Percentiles rank a stretch among this genome's conserved stretches.
Conservation (phyloP, 2,329 filamentous ascomycete genomes). For the Mycosphaerelloides madeirae region DNA sequence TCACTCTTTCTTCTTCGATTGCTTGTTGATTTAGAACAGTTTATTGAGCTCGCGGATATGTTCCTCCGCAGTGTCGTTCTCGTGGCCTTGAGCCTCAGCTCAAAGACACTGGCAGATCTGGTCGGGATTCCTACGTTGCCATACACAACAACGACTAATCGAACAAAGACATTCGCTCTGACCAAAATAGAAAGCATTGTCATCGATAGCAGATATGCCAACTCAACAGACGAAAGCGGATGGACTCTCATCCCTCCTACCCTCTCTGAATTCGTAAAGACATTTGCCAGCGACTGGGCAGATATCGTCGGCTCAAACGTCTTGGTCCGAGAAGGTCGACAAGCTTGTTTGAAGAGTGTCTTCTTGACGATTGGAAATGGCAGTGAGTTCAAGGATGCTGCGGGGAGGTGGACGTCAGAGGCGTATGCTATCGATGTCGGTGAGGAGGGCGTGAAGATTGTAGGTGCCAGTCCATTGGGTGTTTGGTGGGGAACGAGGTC, state of each 20-base stretch:
- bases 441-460: constrained; percentile 41
- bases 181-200: constrained; percentile 32
- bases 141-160: constrained; percentile 3
- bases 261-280: constrained; percentile 44
- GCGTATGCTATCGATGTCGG: constrained; percentile 46
- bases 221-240: constrained; percentile 42
- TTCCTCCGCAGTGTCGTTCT: neutral
- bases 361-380: constrained; percentile 47
- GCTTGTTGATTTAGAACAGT: too few relatives aligned
- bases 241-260: constrained; percentile 51
- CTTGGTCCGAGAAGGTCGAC: constrained; percentile 3
- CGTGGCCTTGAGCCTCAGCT: neutral
- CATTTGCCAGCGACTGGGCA: constrained; percentile 41
- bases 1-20: too few relatives aligned
- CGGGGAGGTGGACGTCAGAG: constrained; percentile 46
- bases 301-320: constrained; percentile 9
- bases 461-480: constrained; percentile 52
- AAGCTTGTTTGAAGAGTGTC: constrained; percentile 25
- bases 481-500: constrained; percentile 57
- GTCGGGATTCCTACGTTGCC: constrained; percentile 16
- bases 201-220: constrained; percentile 42
- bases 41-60: constrained; percentile 3
- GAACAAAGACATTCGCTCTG: constrained; percentile 1
- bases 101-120: constrained; percentile 7
- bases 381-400: constrained; percentile 41